A percentile compares a stretch with the other conserved stretches of the same genome.
These are phyloP conservation scores for Plantago coronopus DNA, from an alignment of 305 asterid species.

Conservation along the genomic window DNA sequence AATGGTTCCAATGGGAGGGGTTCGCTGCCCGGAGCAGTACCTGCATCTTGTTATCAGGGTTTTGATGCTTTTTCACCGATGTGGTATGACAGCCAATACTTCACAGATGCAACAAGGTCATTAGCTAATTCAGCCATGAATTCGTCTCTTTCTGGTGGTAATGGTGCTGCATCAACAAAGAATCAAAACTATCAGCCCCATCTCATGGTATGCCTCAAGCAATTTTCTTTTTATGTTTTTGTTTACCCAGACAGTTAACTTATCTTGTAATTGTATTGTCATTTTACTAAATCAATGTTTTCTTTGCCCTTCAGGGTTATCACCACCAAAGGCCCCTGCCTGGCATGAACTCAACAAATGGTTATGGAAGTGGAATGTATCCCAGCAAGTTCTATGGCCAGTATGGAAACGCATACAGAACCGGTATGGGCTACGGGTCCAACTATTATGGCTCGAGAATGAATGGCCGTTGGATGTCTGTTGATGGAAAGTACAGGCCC, in stretches of 20 bases:
- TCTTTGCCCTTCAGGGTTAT: slow-evolving; percentile 34
- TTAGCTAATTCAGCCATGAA: slow-evolving; percentile 34
- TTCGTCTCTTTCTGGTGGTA: slow-evolving; percentile 37
- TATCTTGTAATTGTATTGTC: neutral
- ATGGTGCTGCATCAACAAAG: slow-evolving; percentile 36
- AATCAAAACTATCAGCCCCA: slow-evolving; percentile 41
- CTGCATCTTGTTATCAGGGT: slow-evolving; percentile 44
- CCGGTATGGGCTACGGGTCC: slow-evolving; percentile 52
- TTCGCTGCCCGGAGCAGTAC: slow-evolving; percentile 39
- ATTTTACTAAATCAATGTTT: neutral
- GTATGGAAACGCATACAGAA: slow-evolving; percentile 48
- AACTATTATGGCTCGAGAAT: slow-evolving; percentile 42
- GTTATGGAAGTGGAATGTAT: slow-evolving; percentile 51
- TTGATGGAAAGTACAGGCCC: slow-evolving; percentile 57
- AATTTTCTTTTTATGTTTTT: neutral
- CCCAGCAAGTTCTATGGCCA: slow-evolving; percentile 52
- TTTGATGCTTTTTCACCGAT: slow-evolving; percentile 27
- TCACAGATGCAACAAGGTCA: slow-evolving; percentile 40
- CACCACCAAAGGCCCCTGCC: slow-evolving; percentile 43
- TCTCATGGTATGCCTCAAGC: slow-evolving; percentile 30
- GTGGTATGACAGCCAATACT: slow-evolving; percentile 48
- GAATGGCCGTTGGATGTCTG: slow-evolving; percentile 48
- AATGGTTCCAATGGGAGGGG: slow-evolving; percentile 47
- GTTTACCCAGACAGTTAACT: too few relatives aligned
- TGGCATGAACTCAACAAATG: slow-evolving; percentile 40